phyloP scores from a whole-genome alignment of 2,329 filamentous ascomycete genomes.

The Verticillium alfalfae region DNA sequence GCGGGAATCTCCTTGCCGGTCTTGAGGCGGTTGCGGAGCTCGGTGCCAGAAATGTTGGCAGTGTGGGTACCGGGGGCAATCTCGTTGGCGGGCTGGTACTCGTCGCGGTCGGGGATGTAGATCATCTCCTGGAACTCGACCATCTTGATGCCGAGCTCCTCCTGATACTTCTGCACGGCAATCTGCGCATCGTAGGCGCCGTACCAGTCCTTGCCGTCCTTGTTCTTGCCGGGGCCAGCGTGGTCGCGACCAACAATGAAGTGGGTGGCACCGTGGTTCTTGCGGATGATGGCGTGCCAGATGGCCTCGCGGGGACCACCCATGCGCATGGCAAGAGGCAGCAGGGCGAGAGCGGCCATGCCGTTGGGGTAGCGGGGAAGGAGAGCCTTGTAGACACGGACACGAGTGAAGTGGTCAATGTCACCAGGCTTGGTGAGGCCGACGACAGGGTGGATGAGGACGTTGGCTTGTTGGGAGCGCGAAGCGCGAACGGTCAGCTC shows the following conservation, averaged over 20 bases:
- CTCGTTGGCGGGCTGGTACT: constrained; percentile 91
- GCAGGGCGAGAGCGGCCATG: constrained; percentile 93
- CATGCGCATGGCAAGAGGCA: constrained; percentile 98
- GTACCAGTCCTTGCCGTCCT: constrained; percentile 94
- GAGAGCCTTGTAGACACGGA: constrained; percentile 96
- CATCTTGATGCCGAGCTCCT: constrained; percentile 96
- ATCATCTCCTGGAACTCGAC: constrained; percentile 99
- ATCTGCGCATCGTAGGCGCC: constrained; percentile 96
- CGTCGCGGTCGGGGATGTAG: constrained; percentile 93
- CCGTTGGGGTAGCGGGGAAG: constrained; percentile 97
- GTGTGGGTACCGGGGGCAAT: constrained; percentile 80
- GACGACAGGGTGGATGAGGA: constrained; percentile 97
- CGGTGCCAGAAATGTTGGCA: constrained; percentile 79
- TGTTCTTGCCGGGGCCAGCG: constrained; percentile 97
- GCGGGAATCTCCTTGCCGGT: constrained; percentile 93
- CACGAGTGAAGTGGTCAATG: constrained; percentile 99
- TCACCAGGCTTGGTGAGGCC: constrained; percentile 98
- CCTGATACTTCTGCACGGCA: constrained; percentile 91
- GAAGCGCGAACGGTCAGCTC: constrained; percentile 97
- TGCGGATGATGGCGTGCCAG: constrained; percentile 99
- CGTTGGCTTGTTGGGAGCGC: constrained; percentile 92
- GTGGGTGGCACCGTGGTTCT: constrained; percentile 98
- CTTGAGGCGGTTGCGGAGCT: constrained; percentile 86
- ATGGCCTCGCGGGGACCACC: constrained; percentile 96
- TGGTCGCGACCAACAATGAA: constrained; percentile 99